These are phyloP conservation scores for Brassica rapa DNA, from an alignment of 345 rosid species.

Conservation along the genomic window DNA sequence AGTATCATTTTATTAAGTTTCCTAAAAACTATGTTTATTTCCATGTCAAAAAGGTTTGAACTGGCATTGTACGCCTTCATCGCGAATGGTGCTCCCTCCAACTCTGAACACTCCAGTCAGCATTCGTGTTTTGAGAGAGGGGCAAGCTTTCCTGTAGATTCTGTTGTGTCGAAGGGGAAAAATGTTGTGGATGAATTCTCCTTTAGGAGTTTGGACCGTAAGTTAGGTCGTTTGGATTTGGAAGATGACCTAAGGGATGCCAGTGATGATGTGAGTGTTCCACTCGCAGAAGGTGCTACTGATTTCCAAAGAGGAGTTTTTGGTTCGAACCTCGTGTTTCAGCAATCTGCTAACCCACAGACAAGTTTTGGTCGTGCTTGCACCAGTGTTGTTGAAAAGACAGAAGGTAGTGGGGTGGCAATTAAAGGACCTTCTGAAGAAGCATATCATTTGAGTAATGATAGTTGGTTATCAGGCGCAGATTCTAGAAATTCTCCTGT, in stretches of 20 bases:
- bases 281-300: constrained; percentile 56
- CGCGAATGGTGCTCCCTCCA: constrained; percentile 63
- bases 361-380: constrained; percentile 47
- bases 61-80: constrained; percentile 75
- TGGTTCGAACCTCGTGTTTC: constrained; percentile 52
- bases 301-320: constrained; percentile 54
- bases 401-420: constrained; percentile 53
- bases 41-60: constrained; percentile 68
- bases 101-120: constrained; percentile 59
- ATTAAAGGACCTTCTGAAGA: constrained; percentile 91
- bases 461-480: constrained; percentile 64
- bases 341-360: constrained; percentile 46
- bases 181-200: constrained; percentile 47
- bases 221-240: constrained; percentile 53
- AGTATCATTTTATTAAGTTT: constrained; percentile 6
- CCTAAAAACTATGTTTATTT: constrained; percentile 24
- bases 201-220: constrained; percentile 58
- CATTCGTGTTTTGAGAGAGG: constrained; percentile 55
- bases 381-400: constrained; percentile 45
- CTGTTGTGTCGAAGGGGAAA: constrained; percentile 59
- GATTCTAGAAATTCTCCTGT: constrained; percentile 67
- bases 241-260: constrained; percentile 46
- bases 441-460: constrained; percentile 57
- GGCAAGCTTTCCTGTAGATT: constrained; percentile 48
- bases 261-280: constrained; percentile 51